A percentile compares a stretch with the other conserved stretches of the same genome.
Conservation (phyloP, 371 early-diverging fungal genomes). For the Mucor velutinosus region DNA sequence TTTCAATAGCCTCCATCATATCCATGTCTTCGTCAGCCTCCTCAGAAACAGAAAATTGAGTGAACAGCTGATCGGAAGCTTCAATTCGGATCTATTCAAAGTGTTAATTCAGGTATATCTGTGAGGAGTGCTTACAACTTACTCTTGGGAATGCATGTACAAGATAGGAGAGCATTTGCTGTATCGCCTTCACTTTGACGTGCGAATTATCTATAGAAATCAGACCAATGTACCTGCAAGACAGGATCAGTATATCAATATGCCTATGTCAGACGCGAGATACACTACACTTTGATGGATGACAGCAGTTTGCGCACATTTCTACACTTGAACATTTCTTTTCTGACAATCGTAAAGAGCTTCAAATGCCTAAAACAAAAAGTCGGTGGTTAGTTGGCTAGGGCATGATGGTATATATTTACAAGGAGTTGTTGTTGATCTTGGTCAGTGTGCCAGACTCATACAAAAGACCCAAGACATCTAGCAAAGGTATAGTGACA, state of each 20-base stretch:
- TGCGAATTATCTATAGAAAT: constrained; percentile 25
- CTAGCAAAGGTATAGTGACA: constrained; percentile 67
- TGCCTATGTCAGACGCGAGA: background rate
- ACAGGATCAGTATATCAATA: background rate
- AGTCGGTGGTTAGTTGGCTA: background rate
- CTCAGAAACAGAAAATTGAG: constrained; percentile 42
- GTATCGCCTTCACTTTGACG: constrained; percentile 41
- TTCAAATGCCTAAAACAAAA: constrained; percentile 30
- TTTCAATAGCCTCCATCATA: constrained; percentile 43
- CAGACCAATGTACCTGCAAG: constrained; percentile 42
- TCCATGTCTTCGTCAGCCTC: constrained; percentile 35
- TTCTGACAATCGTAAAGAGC: constrained; percentile 28
- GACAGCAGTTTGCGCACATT: constrained; percentile 50
- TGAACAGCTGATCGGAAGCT: constrained; percentile 55
- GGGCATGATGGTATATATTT: constrained; percentile 8
- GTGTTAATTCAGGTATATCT: background rate
- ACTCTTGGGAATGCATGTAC: constrained; percentile 58
- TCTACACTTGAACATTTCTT: constrained; percentile 42
- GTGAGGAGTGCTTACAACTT: constrained; percentile 3
- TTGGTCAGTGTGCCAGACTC: constrained; percentile 54
- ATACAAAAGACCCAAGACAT: constrained; percentile 68
- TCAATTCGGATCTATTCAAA: constrained; percentile 47
- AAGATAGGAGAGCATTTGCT: constrained; percentile 50
- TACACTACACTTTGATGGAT: constrained; percentile 48
- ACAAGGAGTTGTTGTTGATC: constrained; percentile 40